phyloP scores from a whole-genome alignment of 2,329 filamentous ascomycete genomes.

The Ophiosphaerella herpotricha region DNA sequence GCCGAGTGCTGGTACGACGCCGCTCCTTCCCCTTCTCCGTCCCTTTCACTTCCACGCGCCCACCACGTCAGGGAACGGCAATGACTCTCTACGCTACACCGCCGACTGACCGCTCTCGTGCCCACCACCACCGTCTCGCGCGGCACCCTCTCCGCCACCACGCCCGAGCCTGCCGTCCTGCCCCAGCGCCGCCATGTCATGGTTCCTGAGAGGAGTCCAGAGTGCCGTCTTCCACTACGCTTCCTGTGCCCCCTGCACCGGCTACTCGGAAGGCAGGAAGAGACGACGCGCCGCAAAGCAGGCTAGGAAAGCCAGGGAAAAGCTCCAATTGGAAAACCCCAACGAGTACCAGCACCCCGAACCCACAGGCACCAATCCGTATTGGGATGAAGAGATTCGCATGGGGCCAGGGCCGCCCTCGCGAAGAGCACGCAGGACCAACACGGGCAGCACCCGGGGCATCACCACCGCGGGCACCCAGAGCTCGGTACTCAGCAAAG shows the following conservation, averaged over 20 bases:
- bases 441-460: constrained; percentile 59
- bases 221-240: constrained; percentile 79
- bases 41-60: constrained; percentile 3
- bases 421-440: constrained; percentile 59
- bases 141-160: constrained; percentile 1
- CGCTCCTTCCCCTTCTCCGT: not conserved
- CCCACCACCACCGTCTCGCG: constrained; percentile 10
- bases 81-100: constrained; percentile 29
- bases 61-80: constrained; percentile 22
- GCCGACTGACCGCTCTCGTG: constrained; percentile 24
- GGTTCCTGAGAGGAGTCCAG: constrained; percentile 61
- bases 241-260: constrained; percentile 78
- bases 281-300: constrained; percentile 71
- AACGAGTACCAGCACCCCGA: constrained; percentile 77
- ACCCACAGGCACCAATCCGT: constrained; percentile 84
- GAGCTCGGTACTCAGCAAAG: constrained; percentile 52
- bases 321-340: constrained; percentile 70
- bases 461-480: constrained; percentile 63
- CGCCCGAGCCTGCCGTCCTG: not conserved
- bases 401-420: constrained; percentile 77
- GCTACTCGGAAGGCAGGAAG: constrained; percentile 70
- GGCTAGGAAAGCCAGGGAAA: constrained; percentile 68
- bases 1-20: not conserved
- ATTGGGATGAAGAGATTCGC: constrained; percentile 85
- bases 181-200: constrained; percentile 36